Evolutionary conservation across 2,329 filamentous ascomycete genomes (phyloP), one percentile per base, ranked within the genome.

Genomic region (Pseudogymnoascus sp.): DNA sequence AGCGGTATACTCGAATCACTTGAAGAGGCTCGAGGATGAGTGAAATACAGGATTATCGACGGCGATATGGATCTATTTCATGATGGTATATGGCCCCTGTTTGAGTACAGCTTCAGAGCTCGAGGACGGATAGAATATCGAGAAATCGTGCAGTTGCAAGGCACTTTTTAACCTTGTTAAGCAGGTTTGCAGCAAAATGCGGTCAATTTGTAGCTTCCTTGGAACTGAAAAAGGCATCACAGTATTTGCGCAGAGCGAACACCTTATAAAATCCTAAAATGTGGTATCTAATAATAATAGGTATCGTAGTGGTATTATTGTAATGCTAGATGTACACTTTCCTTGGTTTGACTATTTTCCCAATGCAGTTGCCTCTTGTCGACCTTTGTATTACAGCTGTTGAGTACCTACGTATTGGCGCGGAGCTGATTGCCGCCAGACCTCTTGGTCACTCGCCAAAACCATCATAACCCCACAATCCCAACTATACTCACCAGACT

Each of bases 401-500:
- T 41, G 59, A 38, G 35, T 60, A 60, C 38, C 59, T 60, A 60
- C 35, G 59, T 60, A 60, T 60, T 60, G 59, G 59, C 59, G 59
- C 59, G 59, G 59, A 60, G 59, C 33, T 60, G 59, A 60, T 60
- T 60, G 59, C 59, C 61, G 50, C 61, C 62, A 62, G 60, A 62
- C 53, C 35, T 59, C 43, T 63, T 59, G 46, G 56, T 63, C 63
- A 41, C 63, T 63, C 64, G 66, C 64, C 63, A 66, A 66, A 40
- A 66, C 62, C 62, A 43, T 46, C 60, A 60, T 63, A 65, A 65
- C 67, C 66, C 67, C 66, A 67, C 65, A 66, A 67, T 63, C 66
- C 19, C 59, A 60, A 60, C 59, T 41, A 38, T 38, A 60, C 59
- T 41, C 59, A 60, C 59, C 59, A 60, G 24, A 60, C 59, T 26